Percentiles rank a stretch among this genome's conserved stretches.
These are phyloP conservation scores for Vanrija sp. DNA, from an alignment of 1,284 basidiomycete genomes.

Conservation along the genomic window DNA sequence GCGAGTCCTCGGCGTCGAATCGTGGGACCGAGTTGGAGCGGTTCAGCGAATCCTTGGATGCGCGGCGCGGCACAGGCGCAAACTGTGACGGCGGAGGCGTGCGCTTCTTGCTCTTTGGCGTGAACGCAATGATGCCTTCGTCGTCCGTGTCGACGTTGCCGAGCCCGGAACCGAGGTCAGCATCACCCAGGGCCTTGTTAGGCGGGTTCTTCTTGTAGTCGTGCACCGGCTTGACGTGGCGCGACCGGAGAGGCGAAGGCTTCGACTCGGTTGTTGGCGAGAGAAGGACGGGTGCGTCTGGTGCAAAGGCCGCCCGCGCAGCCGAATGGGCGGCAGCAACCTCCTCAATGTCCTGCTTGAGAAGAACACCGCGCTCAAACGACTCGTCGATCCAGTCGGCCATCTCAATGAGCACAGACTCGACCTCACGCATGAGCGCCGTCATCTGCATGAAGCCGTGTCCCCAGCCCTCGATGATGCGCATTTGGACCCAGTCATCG, in stretches of 20 bases:
- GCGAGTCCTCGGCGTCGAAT: constrained; percentile 39
- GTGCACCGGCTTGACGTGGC: constrained; percentile 40
- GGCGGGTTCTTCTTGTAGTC: constrained; percentile 33
- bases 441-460: constrained; percentile 96
- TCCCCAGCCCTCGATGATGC: constrained; percentile 84
- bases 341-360: constrained; percentile 36
- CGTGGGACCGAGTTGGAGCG: constrained; percentile 33
- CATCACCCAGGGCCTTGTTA: constrained; percentile 31
- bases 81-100: constrained; percentile 47
- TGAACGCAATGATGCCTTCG: constrained; percentile 52
- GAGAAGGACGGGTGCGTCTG: constrained; percentile 6
- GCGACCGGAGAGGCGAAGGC: constrained; percentile 22
- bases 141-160: constrained; percentile 30
- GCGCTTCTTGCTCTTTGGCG: constrained; percentile 49
- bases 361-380: constrained; percentile 55
- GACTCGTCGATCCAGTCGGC: constrained; percentile 87
- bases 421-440: constrained; percentile 72
- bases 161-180: constrained; percentile 40
- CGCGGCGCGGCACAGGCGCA: constrained; percentile 35
- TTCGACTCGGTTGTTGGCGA: constrained; percentile 1
- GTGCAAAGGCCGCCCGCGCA: constrained; percentile 16
- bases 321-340: constrained; percentile 22
- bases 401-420: constrained; percentile 71
- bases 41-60: constrained; percentile 36
- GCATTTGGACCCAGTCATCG: constrained; percentile 92